Evolutionary conservation across 2,329 filamentous ascomycete species (phyloP).

Genomic region (Penicillium sclerotigenum): DNA sequence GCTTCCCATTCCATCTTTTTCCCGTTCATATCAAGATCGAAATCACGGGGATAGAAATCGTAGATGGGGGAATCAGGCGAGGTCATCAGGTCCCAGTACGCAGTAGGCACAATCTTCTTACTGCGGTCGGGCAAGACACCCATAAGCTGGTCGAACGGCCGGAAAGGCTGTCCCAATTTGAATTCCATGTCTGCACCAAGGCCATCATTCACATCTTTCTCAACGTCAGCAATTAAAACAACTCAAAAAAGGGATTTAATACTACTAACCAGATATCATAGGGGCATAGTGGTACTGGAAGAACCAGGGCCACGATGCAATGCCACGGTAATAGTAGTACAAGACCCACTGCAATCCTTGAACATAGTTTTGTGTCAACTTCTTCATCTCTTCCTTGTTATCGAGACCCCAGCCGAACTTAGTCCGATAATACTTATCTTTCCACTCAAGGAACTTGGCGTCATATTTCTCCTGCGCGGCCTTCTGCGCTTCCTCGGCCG

Average conservation of each 20-base stretch:
- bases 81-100: conserved; percentile 92
- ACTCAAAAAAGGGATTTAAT: neutral
- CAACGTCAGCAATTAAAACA: conserved; percentile 20
- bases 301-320: conserved; percentile 98
- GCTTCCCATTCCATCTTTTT: conserved; percentile 99
- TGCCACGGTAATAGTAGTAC: conserved; percentile 95
- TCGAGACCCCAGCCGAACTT: conserved; percentile 90
- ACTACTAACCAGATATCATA: conserved; percentile 73
- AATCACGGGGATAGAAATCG: conserved; percentile 96
- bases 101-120: conserved; percentile 86
- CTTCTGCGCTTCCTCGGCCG: conserved; percentile 72
- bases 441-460: conserved; percentile 87
- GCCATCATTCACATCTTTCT: conserved; percentile 77
- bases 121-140: conserved; percentile 95
- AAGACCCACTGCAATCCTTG: conserved; percentile 97
- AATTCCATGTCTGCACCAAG: conserved; percentile 86
- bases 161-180: conserved; percentile 89
- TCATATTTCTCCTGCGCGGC: conserved; percentile 83
- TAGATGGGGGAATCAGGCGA: conserved; percentile 86
- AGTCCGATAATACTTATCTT: conserved; percentile 83
- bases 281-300: conserved; percentile 96
- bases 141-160: conserved; percentile 95
- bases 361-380: conserved; percentile 92
- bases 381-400: conserved; percentile 73
- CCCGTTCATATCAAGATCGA: conserved; percentile 97